Conservation (phyloP, 345 rosid genomes). For the Syzygium aromaticum region DNA sequence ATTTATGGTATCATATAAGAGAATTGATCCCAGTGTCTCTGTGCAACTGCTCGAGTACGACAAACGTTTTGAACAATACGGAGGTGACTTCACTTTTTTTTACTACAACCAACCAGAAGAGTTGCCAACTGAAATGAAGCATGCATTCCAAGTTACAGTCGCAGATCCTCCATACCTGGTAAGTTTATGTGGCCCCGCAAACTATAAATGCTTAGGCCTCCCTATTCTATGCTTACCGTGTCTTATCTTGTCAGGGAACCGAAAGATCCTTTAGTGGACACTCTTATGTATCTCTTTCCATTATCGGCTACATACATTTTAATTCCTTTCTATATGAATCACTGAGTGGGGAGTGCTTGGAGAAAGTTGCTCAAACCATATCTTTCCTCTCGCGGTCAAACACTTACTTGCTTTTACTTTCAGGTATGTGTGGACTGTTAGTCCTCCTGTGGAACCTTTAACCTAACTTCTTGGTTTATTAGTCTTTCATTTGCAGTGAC, state of each 20-base stretch:
- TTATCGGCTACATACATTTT: background rate
- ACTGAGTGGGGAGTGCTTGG: conserved; percentile 86
- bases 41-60: conserved; percentile 72
- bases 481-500: background rate
- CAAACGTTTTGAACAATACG: conserved; percentile 63
- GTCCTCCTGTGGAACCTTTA: background rate
- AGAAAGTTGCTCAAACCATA: conserved; percentile 60
- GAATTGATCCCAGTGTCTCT: conserved; percentile 39
- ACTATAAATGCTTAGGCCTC: background rate
- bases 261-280: background rate
- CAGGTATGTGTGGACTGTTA: conserved; percentile 37
- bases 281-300: background rate
- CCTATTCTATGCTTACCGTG: background rate
- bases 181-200: background rate
- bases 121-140: conserved; percentile 49
- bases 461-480: background rate
- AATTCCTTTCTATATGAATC: conserved; percentile 7
- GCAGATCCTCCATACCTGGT: conserved; percentile 98
- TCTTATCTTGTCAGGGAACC: background rate
- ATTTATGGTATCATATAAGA: conserved; percentile 18
- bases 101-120: conserved; percentile 74
- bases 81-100: conserved; percentile 63
- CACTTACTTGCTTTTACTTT: conserved; percentile 64
- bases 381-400: conserved; percentile 48
- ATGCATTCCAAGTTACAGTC: conserved; percentile 52